Percentiles rank a stretch among this genome's conserved stretches.
phyloP scores from a whole-genome alignment of 108 stramenopile genomes.

The Pseudonitzschia multiseries region DNA sequence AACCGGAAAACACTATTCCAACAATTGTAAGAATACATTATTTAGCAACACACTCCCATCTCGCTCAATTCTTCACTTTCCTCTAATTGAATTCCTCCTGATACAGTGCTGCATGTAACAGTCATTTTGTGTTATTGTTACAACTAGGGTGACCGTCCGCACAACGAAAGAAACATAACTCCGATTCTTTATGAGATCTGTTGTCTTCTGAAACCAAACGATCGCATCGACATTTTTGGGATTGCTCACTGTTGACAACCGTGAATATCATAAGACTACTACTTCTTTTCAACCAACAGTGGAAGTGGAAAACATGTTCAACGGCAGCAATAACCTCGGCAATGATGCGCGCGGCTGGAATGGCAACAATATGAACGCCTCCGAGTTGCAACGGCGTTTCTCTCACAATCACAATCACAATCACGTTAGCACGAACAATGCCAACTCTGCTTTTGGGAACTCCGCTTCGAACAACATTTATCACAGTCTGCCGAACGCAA shows the following conservation, averaged over 20 bases:
- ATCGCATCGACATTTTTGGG: not conserved
- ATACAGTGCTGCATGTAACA: too few species aligned
- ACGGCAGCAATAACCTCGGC: not conserved
- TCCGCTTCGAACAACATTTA: too few species aligned
- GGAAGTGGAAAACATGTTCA: conserved; percentile 1
- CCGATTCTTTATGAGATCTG: not conserved
- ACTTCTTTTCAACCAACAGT: not conserved
- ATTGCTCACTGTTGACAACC: too few species aligned
- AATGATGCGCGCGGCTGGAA: not conserved
- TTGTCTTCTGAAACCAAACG: not conserved
- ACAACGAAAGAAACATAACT: not conserved
- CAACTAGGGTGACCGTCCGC: too few species aligned
- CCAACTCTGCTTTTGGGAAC: not conserved
- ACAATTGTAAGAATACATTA: not conserved
- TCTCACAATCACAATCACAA: not conserved
- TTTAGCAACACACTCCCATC: too few species aligned
- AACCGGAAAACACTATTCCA: not conserved
- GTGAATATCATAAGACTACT: too few species aligned
- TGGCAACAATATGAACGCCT: not conserved
- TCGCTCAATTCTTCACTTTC: too few species aligned
- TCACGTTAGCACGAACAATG: not conserved
- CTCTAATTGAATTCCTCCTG: too few species aligned
- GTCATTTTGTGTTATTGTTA: too few species aligned
- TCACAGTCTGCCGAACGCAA: not conserved
- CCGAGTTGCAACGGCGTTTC: not conserved